Percentiles rank a stretch among this genome's conserved stretches.
phyloP scores from a whole-genome alignment of 768 basidiomycete genomes.

The Kwoniella sp. region DNA sequence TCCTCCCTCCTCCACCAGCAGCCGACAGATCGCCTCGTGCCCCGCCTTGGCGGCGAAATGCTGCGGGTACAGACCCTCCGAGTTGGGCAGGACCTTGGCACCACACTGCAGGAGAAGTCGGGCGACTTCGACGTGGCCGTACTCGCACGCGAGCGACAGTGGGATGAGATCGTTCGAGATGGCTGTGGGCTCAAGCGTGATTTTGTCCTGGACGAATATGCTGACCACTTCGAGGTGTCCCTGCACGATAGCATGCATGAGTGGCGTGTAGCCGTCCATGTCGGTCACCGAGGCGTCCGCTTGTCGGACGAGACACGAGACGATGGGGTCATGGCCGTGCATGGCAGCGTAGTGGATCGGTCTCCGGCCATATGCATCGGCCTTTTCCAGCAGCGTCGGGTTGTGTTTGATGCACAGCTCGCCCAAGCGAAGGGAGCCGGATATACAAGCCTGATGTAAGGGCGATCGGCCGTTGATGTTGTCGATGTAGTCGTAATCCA shows the following conservation, averaged over 20 bases:
- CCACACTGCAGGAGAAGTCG: slow-evolving; percentile 70
- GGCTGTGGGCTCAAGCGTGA: slow-evolving; percentile 60
- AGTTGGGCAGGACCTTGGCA: slow-evolving; percentile 75
- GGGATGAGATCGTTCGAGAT: slow-evolving; percentile 70
- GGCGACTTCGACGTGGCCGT: slow-evolving; percentile 80
- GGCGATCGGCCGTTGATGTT: slow-evolving; percentile 95
- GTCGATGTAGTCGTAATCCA: slow-evolving; percentile 88
- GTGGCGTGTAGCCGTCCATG: slow-evolving; percentile 88
- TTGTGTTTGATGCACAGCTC: slow-evolving; percentile 67
- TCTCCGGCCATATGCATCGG: slow-evolving; percentile 86
- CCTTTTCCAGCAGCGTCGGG: slow-evolving; percentile 64
- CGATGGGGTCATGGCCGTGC: slow-evolving; percentile 76
- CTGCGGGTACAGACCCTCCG: slow-evolving; percentile 93
- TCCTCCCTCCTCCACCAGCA: slow-evolving; percentile 63
- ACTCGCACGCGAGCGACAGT: slow-evolving; percentile 82
- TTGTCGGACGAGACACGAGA: slow-evolving; percentile 66
- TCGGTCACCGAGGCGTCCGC: slow-evolving; percentile 66
- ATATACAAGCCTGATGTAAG: slow-evolving; percentile 86
- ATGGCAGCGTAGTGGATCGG: slow-evolving; percentile 94
- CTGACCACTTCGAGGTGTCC: slow-evolving; percentile 78
- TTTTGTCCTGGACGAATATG: slow-evolving; percentile 63
- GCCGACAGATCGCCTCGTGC: slow-evolving; percentile 73
- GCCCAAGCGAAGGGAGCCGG: slow-evolving; percentile 72
- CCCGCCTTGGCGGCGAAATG: slow-evolving; percentile 93
- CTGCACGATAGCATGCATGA: slow-evolving; percentile 84